phyloP scores from a whole-genome alignment of 2,329 filamentous ascomycete species.

The Metarhizium robertsii region DNA sequence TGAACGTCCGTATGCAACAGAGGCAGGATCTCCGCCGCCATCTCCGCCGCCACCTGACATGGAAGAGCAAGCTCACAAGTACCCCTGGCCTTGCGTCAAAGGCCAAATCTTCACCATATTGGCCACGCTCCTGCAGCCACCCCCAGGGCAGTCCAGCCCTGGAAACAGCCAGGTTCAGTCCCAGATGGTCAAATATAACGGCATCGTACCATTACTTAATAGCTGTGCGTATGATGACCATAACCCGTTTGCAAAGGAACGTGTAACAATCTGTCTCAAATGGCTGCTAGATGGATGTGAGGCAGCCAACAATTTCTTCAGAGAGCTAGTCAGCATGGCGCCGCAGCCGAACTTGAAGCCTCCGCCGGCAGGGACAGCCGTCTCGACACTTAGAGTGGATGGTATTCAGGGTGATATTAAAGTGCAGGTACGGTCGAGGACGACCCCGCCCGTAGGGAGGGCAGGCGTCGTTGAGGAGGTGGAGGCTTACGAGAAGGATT shows the following conservation, averaged over 20 bases:
- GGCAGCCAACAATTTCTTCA: conserved; percentile 62
- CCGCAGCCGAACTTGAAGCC: conserved; percentile 29
- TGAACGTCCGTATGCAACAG: conserved; percentile 52
- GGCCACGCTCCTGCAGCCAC: conserved; percentile 81
- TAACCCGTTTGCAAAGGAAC: conserved; percentile 90
- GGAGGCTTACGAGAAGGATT: conserved; percentile 12
- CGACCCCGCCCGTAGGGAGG: conserved; percentile 13
- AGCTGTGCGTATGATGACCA: conserved; percentile 88
- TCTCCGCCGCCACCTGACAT: conserved; percentile 35
- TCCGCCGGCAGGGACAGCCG: conserved; percentile 23
- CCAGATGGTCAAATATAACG: conserved; percentile 77
- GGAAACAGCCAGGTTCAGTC: conserved; percentile 71
- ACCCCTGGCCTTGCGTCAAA: conserved; percentile 69
- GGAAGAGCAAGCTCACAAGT: conserved; percentile 55
- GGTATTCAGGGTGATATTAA: conserved; percentile 48
- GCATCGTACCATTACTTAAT: conserved; percentile 78
- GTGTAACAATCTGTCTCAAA: conserved; percentile 80
- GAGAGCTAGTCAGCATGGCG: conserved; percentile 45
- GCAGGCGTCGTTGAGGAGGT: conserved; percentile 2
- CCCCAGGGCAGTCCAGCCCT: conserved; percentile 47
- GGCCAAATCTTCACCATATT: conserved; percentile 87
- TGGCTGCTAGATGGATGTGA: conserved; percentile 69
- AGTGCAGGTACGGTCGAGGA: conserved; percentile 37
- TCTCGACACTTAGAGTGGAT: conserved; percentile 41
- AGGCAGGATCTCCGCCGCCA: conserved; percentile 17